Percentiles rank a stretch among this genome's conserved stretches.
These are phyloP conservation scores for Gossypium herbaceum DNA, from an alignment of 345 rosid species.

Conservation along the genomic window DNA sequence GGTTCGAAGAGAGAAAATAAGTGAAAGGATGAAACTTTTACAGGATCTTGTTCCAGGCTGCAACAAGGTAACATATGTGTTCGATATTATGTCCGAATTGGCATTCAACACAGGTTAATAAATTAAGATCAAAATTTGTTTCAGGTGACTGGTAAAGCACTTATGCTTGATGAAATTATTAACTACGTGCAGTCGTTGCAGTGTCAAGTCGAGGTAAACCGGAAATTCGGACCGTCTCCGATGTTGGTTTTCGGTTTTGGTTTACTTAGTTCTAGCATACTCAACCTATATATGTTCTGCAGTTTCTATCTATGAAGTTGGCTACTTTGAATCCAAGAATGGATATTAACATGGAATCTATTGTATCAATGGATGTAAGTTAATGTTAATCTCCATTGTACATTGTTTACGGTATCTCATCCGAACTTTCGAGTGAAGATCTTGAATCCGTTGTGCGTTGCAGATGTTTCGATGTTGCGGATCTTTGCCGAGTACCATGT, in stretches of 20 bases:
- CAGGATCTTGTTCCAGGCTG: slow-evolving; percentile 98
- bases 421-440: slow-evolving; percentile 1
- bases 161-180: slow-evolving; percentile 95
- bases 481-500: slow-evolving; percentile 34
- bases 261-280: neutral
- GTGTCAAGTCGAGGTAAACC: slow-evolving; percentile 82
- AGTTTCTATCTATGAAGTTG: slow-evolving; percentile 92
- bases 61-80: slow-evolving; percentile 40
- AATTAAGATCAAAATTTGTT: neutral
- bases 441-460: slow-evolving; percentile 13
- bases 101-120: no score
- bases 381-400: neutral
- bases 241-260: neutral
- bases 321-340: slow-evolving; percentile 70
- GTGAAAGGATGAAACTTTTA: slow-evolving; percentile 84
- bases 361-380: slow-evolving; percentile 65
- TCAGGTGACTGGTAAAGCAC: slow-evolving; percentile 78
- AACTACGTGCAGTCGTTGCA: slow-evolving; percentile 97
- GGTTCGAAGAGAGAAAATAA: slow-evolving; percentile 92
- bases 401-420: neutral
- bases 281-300: slow-evolving; percentile 18
- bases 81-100: neutral
- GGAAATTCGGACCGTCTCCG: neutral
- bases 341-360: slow-evolving; percentile 57
- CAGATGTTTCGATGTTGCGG: slow-evolving; percentile 52